phyloP scores from a whole-genome alignment of 768 basidiomycete genomes.

The Nidula microcarpa region DNA sequence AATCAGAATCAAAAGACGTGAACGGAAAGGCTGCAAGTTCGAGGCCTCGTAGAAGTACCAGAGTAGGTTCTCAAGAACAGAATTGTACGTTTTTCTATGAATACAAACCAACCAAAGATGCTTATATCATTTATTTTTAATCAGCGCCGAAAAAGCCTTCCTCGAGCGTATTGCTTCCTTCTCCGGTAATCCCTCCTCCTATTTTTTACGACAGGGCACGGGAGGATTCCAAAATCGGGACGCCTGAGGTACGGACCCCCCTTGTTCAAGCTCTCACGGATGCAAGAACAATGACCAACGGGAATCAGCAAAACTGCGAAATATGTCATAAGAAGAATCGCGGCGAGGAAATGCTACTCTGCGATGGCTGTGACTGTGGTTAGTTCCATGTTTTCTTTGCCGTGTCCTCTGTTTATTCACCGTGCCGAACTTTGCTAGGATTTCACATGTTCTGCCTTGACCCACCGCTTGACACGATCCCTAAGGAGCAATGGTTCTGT shows the following conservation, averaged over 20 bases:
- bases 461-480: constrained; percentile 81
- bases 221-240: constrained; percentile 38
- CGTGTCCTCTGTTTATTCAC: constrained; percentile 8
- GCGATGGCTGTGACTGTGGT: constrained; percentile 46
- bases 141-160: constrained; percentile 32
- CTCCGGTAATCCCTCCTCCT: constrained; percentile 38
- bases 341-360: constrained; percentile 86
- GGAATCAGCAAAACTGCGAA: constrained; percentile 77
- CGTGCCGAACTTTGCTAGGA: constrained; percentile 39
- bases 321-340: constrained; percentile 88
- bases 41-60: constrained; percentile 48
- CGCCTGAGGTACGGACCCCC: constrained; percentile 47
- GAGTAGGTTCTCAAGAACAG: constrained; percentile 52
- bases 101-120: too few relatives aligned
- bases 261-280: constrained; percentile 23
- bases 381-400: constrained; percentile 6
- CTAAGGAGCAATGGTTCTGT: constrained; percentile 96
- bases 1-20: constrained; percentile 58
- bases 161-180: constrained; percentile 17
- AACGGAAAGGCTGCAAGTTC: constrained; percentile 38
- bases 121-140: constrained; percentile 3
- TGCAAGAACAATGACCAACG: constrained; percentile 19
- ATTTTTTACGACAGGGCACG: constrained; percentile 44
- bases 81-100: constrained; percentile 24
- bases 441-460: constrained; percentile 98